phyloP scores from a whole-genome alignment of 768 basidiomycete species.

The Mycena chlorophos region DNA sequence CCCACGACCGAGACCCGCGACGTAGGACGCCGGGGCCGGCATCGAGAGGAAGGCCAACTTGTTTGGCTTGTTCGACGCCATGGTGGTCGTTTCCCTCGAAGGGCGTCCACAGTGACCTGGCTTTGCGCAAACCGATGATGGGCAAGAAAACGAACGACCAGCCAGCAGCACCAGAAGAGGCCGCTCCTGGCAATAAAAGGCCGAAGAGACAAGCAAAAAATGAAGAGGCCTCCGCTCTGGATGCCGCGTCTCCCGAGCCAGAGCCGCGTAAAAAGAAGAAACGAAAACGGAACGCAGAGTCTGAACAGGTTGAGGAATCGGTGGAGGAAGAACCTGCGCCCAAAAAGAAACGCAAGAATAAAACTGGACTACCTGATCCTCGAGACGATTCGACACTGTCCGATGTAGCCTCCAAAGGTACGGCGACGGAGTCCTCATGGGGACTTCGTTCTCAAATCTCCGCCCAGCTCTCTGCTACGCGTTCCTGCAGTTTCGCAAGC shows the following conservation, averaged over 20 bases:
- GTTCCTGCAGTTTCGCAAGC: slow-evolving; percentile 50
- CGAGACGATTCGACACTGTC: slow-evolving; percentile 37
- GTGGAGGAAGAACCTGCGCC: slow-evolving; percentile 18
- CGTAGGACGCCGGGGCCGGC: slow-evolving; percentile 95
- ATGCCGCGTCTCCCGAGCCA: background rate
- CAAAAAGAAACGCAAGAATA: slow-evolving; percentile 42
- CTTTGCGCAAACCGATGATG: slow-evolving; percentile 11
- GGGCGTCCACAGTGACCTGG: too few relatives aligned
- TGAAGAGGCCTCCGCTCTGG: background rate
- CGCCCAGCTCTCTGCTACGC: slow-evolving; percentile 50
- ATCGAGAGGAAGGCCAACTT: slow-evolving; percentile 87
- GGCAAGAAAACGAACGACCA: slow-evolving; percentile 32
- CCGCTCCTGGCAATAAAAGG: background rate
- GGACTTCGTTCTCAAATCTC: too few relatives aligned
- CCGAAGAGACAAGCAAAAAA: background rate
- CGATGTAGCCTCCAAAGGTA: slow-evolving; percentile 45
- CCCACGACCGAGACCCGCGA: slow-evolving; percentile 98
- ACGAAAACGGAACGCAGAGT: slow-evolving; percentile 21
- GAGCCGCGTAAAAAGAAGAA: slow-evolving; percentile 24
- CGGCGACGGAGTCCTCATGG: too few relatives aligned
- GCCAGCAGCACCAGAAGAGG: background rate
- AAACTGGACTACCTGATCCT: slow-evolving; percentile 47
- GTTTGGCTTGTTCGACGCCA: slow-evolving; percentile 58
- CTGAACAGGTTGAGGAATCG: background rate
- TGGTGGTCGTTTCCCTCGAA: slow-evolving; percentile 32